A percentile compares a stretch with the other conserved stretches of the same genome.
Evolutionary conservation across 2,329 filamentous ascomycete species (phyloP).

Genomic region (Exophiala aquamarina): DNA sequence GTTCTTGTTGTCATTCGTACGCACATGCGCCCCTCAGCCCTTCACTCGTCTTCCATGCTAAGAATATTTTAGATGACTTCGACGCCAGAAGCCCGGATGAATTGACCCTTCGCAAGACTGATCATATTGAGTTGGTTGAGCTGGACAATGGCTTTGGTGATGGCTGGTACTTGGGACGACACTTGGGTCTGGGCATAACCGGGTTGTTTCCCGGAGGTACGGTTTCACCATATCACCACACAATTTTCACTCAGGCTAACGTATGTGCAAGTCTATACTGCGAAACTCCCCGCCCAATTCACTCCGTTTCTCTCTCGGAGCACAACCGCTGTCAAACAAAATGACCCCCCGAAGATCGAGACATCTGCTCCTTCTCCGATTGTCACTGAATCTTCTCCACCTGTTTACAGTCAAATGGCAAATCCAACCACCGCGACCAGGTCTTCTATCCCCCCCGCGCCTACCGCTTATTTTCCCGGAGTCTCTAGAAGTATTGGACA

Average conservation of each 20-base stretch:
- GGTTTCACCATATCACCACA: neutral
- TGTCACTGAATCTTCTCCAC: no score
- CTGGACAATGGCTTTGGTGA: conserved; percentile 67
- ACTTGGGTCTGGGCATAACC: conserved; percentile 40
- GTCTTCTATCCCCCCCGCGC: conserved; percentile 38
- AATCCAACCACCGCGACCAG: conserved; percentile 28
- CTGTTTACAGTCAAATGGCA: conserved; percentile 26
- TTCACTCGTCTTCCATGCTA: conserved; percentile 9
- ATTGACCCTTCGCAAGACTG: conserved; percentile 77
- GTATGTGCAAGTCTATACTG: conserved; percentile 24
- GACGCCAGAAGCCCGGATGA: conserved; percentile 88
- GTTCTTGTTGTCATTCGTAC: conserved; percentile 46
- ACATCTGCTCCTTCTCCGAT: no score
- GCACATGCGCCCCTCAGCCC: conserved; percentile 37
- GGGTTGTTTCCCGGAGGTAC: conserved; percentile 51
- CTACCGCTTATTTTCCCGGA: conserved; percentile 35
- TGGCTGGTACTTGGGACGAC: conserved; percentile 63
- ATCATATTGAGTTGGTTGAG: conserved; percentile 63
- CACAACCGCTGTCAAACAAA: no score
- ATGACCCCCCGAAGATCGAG: neutral
- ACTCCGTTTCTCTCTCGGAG: conserved; percentile 1
- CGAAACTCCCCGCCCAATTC: conserved; percentile 25
- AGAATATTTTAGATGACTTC: conserved; percentile 73
- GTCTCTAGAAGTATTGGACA: conserved; percentile 47
- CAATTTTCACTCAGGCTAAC: conserved; percentile 5